Evolutionary conservation across 2,329 filamentous ascomycete species (phyloP).

Genomic region (Hymenotorrendiella dingleyae): DNA sequence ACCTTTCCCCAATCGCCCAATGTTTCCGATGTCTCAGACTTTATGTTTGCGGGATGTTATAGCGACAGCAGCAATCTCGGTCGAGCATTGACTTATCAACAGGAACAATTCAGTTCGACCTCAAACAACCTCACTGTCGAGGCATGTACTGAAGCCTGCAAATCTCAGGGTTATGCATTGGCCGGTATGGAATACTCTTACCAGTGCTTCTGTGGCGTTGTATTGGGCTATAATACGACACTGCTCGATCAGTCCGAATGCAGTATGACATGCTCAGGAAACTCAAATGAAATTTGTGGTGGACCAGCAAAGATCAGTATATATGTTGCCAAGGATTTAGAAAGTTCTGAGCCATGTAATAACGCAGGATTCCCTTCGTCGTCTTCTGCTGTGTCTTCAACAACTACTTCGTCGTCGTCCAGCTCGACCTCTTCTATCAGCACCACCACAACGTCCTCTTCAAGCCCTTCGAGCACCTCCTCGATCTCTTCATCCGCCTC

Average conservation of each 20-base stretch:
- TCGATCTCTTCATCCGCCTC: neutral
- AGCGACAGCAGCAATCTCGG: conserved; percentile 31
- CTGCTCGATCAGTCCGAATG: conserved; percentile 23
- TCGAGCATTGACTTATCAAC: conserved; percentile 27
- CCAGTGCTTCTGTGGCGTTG: conserved; percentile 38
- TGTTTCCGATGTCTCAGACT: conserved; percentile 26
- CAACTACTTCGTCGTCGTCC: conserved; percentile 1
- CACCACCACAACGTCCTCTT: conserved; percentile 16
- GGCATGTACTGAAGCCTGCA: conserved; percentile 34
- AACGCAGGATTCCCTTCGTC: conserved; percentile 3
- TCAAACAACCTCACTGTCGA: conserved; percentile 30
- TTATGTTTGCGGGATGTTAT: conserved; percentile 35
- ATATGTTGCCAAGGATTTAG: conserved; percentile 42
- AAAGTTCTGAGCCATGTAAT: conserved; percentile 44
- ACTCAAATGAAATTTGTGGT: conserved; percentile 32
- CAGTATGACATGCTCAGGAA: conserved; percentile 32
- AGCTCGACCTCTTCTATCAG: conserved; percentile 4
- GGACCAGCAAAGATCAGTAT: conserved; percentile 30
- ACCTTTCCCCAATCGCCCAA: conserved; percentile 27
- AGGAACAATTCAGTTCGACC: conserved; percentile 28
- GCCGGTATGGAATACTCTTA: conserved; percentile 35
- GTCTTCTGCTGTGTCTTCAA: neutral
- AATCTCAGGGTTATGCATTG: conserved; percentile 31
- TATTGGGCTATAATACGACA: conserved; percentile 28
- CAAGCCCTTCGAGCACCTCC: conserved; percentile 11